A percentile compares a stretch with the other conserved stretches of the same genome.
Evolutionary conservation across 163 green algal genomes (phyloP).

Genomic region (Scenedesmus sp.): DNA sequence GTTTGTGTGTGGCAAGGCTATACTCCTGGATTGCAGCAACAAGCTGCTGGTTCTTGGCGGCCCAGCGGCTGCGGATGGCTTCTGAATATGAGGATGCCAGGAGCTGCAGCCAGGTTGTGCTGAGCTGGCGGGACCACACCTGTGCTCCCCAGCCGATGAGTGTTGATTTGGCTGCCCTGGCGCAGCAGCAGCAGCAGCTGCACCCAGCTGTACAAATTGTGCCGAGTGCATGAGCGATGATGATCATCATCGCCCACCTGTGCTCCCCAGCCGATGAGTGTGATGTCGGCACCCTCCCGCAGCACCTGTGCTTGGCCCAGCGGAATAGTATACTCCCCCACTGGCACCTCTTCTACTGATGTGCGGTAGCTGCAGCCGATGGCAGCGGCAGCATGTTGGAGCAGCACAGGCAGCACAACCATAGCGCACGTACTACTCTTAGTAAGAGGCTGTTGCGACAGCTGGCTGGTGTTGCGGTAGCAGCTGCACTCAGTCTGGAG

Average conservation of each 20-base stretch:
- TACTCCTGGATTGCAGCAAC: too few relatives aligned
- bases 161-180: too few relatives aligned
- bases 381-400: not conserved
- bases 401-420: not conserved
- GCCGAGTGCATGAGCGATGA: not conserved
- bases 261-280: constrained; percentile 92
- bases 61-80: too few relatives aligned
- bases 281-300: constrained; percentile 85
- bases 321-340: constrained; percentile 79
- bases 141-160: too few relatives aligned
- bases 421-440: not conserved
- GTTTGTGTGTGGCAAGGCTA: too few relatives aligned
- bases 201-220: not conserved
- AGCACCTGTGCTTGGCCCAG: constrained; percentile 81
- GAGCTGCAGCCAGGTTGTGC: too few relatives aligned
- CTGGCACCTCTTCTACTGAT: constrained; percentile 83
- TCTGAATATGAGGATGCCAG: too few relatives aligned
- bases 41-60: not conserved
- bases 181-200: not conserved
- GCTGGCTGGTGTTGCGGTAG: not conserved
- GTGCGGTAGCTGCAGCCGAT: constrained; percentile 78
- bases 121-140: too few relatives aligned
- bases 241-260: constrained; percentile 68
- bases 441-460: not conserved
- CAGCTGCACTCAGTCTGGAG: too few relatives aligned